These are phyloP conservation scores for Alternaria arbusti DNA, from an alignment of 2,329 filamentous ascomycete species.

Conservation along the genomic window DNA sequence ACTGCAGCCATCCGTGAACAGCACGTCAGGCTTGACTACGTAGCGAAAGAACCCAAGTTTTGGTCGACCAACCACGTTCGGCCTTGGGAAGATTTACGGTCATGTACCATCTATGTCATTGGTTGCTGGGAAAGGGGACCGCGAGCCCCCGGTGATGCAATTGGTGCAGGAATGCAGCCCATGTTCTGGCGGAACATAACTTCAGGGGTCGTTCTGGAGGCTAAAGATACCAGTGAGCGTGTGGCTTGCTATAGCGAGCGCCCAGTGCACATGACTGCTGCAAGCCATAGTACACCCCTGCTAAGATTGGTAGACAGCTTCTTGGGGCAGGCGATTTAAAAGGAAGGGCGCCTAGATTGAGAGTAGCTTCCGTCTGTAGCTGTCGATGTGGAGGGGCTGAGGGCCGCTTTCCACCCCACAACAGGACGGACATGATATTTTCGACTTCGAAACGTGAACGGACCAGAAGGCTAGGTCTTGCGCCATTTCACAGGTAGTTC, in stretches of 20 bases:
- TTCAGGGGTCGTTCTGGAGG: conserved; percentile 28
- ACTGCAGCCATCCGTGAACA: conserved; percentile 34
- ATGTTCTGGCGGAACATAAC: conserved; percentile 27
- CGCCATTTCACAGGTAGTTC: conserved; percentile 28
- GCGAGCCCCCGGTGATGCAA: conserved; percentile 22
- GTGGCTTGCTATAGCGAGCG: conserved; percentile 26
- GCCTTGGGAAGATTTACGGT: conserved; percentile 19
- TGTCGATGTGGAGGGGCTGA: conserved; percentile 30
- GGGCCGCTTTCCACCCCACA: conserved; percentile 41
- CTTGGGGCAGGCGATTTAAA: conserved; percentile 13
- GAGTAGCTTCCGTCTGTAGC: conserved; percentile 33
- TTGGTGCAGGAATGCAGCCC: conserved; percentile 39
- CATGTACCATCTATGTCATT: conserved; percentile 20
- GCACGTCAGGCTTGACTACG: conserved; percentile 20
- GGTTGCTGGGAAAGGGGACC: conserved; percentile 17
- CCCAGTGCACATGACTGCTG: conserved; percentile 34
- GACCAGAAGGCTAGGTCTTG: conserved; percentile 25
- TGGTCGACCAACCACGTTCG: conserved; percentile 16
- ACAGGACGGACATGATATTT: conserved; percentile 33
- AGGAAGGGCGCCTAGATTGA: conserved; percentile 30
- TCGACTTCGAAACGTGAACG: conserved; percentile 32
- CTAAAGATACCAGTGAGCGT: conserved; percentile 28
- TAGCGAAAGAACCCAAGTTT: conserved; percentile 16
- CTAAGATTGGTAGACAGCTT: conserved; percentile 24
- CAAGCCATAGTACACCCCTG: conserved; percentile 29